Evolutionary conservation across 768 basidiomycete species (phyloP), one percentile per base, ranked within the genome.

Genomic region (Porphyrellus cyaneotinctus): DNA sequence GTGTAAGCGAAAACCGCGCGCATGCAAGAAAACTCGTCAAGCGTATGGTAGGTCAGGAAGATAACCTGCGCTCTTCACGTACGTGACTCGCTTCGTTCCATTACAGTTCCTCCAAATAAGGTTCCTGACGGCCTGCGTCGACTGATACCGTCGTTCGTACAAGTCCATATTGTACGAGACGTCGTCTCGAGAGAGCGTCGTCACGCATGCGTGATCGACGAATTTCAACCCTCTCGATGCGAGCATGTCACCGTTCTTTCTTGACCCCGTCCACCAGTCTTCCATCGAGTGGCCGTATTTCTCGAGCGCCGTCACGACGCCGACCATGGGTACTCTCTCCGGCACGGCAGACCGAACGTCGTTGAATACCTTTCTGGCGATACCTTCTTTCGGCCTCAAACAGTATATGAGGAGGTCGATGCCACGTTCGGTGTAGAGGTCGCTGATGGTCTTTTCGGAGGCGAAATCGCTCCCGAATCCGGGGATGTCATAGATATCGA

Each of bases 171-270:
- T 68, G 57, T 66, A 66, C 51, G 62, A 64, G 26, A 66, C 66
- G 43, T 67, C 66, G 50, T 67, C 66, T 2, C 61, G 53, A 20
- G 66, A 66, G 43, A 69, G 49, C 22, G 74, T 71, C 31, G 75
- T 76, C 58, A 77, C 66, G 59, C 77, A 78, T 1, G 73, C 77
- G 39, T 74, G 69, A 11, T 71, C 75, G 30, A 58, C 59, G 23
- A 75, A 75, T 11, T 61, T 54, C 57, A 78, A 70, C 15, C 66
- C 65, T 33, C 70, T 58, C 8, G 51, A 45, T 28, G 58, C 54
- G 47, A 78, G 74, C 23, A 55, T 58, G n/a, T 59, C 58, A 12
- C 71, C 63, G 32, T 78, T 78, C 54, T 55, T 60, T 28, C 45
- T 44, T 9, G 38, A 2, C 5, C 64, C 64, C 0, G 62, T 49